Percentiles rank a stretch among this genome's conserved stretches.
These are phyloP conservation scores for Coemansia sp. DNA, from an alignment of 192 early-diverging fungal genomes.

Conservation along the genomic window DNA sequence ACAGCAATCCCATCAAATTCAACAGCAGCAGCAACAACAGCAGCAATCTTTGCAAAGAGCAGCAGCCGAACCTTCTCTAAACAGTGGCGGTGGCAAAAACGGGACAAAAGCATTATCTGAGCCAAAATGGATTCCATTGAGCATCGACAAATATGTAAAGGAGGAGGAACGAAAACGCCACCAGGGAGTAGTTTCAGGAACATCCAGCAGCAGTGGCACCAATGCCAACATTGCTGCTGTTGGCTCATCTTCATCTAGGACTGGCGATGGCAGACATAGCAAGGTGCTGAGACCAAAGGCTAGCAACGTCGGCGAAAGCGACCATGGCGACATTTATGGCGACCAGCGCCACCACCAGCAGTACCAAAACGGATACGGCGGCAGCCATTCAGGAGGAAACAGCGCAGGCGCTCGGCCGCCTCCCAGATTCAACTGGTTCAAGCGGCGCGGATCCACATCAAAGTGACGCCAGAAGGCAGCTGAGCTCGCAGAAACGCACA, in stretches of 20 bases:
- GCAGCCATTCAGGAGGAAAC: constrained; percentile 5
- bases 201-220: not conserved
- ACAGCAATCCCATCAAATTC: not conserved
- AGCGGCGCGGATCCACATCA: constrained; percentile 55
- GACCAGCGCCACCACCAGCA: constrained; percentile 9
- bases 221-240: not conserved
- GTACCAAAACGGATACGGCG: constrained; percentile 3
- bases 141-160: constrained; percentile 52
- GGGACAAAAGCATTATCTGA: not conserved
- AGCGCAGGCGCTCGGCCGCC: constrained; percentile 27
- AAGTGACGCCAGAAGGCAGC: constrained; percentile 12
- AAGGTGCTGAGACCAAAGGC: constrained; percentile 31
- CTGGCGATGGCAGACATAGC: constrained; percentile 5
- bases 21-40: constrained; percentile 18
- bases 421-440: constrained; percentile 55
- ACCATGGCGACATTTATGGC: constrained; percentile 18
- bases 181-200: not conserved
- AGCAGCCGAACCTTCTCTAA: not conserved
- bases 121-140: constrained; percentile 50
- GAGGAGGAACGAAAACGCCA: constrained; percentile 43
- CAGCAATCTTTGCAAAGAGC: not conserved
- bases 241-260: not conserved
- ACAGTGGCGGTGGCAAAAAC: constrained; percentile 4
- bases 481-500: not conserved
- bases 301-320: constrained; percentile 42